Conservation (phyloP, 768 basidiomycete genomes). For the Crassisporium funariophilum region DNA sequence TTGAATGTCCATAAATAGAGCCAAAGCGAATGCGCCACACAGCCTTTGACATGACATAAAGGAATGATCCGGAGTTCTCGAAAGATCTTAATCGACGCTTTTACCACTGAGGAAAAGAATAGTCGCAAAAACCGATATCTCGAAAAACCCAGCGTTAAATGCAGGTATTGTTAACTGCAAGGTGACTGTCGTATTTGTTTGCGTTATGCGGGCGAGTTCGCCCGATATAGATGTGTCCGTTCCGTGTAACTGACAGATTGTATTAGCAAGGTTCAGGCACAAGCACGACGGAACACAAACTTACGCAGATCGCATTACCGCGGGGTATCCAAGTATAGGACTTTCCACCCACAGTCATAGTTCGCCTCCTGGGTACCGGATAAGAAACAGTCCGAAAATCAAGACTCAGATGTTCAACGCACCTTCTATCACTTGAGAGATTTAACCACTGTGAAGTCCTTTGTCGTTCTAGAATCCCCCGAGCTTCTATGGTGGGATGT, state of each 20-base stretch:
- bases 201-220: constrained; percentile 38
- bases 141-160: constrained; percentile 46
- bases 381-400: neutral
- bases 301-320: constrained; percentile 26
- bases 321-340: constrained; percentile 42
- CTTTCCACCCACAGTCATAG: constrained; percentile 40
- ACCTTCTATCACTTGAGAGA: constrained; percentile 44
- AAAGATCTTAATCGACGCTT: constrained; percentile 41
- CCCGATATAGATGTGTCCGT: constrained; percentile 20
- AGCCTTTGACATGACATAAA: too few relatives aligned
- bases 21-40: too few relatives aligned
- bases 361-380: constrained; percentile 30
- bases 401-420: constrained; percentile 15
- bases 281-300: constrained; percentile 7
- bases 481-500: constrained; percentile 38
- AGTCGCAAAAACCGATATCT: constrained; percentile 47
- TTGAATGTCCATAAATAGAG: too few relatives aligned
- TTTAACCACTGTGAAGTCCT: constrained; percentile 44
- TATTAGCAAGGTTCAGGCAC: constrained; percentile 11
- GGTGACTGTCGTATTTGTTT: constrained; percentile 32
- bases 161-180: constrained; percentile 51
- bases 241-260: constrained; percentile 27
- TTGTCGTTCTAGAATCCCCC: constrained; percentile 35
- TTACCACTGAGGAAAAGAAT: constrained; percentile 50
- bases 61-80: neutral